phyloP scores from a whole-genome alignment of 306 rosid species.

The Senna siamea region DNA sequence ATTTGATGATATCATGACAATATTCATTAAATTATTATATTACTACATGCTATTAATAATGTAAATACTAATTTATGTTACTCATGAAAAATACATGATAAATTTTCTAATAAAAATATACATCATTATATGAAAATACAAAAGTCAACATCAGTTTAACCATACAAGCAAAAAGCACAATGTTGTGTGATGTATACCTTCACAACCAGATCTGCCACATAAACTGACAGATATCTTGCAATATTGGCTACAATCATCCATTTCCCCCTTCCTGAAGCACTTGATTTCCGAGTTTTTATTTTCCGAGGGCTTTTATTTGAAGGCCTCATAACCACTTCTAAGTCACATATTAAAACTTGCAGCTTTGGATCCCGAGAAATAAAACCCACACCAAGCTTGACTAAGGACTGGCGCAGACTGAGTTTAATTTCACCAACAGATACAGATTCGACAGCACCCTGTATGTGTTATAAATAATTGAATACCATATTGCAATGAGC shows the following conservation, averaged over 20 bases:
- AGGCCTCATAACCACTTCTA: constrained; percentile 90
- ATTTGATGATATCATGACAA: constrained; percentile 30
- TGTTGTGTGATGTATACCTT: constrained; percentile 61
- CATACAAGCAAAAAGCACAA: constrained; percentile 30
- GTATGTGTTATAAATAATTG: constrained; percentile 46
- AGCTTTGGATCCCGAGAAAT: constrained; percentile 92
- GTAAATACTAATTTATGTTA: neutral
- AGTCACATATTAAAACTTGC: constrained; percentile 87
- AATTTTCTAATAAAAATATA: neutral
- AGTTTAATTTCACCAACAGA: constrained; percentile 93
- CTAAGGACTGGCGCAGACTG: constrained; percentile 92
- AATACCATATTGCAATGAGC: constrained; percentile 37
- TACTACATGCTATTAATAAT: neutral
- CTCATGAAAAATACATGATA: neutral
- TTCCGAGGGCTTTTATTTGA: constrained; percentile 61
- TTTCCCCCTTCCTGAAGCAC: constrained; percentile 86
- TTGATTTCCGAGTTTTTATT: constrained; percentile 67
- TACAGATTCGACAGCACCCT: constrained; percentile 93
- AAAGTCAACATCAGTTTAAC: constrained; percentile 19
- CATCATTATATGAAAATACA: constrained; percentile 17
- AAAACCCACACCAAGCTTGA: constrained; percentile 87
- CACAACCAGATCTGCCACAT: constrained; percentile 85
- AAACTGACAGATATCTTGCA: constrained; percentile 89
- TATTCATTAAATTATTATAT: constrained; percentile 16
- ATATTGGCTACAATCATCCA: constrained; percentile 89